These are phyloP conservation scores for Blastobotrys peoriensis DNA, from an alignment of 805 yeast species.

Conservation along the genomic window DNA sequence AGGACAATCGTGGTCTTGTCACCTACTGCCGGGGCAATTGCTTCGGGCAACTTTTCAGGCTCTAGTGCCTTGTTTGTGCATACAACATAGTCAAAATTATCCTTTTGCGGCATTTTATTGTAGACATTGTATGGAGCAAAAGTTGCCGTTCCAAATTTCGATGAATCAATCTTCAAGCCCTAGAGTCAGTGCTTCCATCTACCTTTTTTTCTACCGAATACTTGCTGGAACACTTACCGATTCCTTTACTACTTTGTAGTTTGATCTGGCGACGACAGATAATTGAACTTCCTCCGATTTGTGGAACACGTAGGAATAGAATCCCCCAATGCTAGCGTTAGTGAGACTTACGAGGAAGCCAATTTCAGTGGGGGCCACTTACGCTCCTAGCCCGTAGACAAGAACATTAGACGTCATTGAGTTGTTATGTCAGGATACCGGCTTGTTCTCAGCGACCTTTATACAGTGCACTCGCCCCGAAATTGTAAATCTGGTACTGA, in stretches of 20 bases:
- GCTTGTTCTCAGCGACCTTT: no score
- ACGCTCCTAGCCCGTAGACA: constrained; percentile 13
- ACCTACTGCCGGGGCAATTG: constrained; percentile 20
- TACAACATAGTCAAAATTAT: constrained; percentile 8
- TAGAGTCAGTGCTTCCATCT: no score
- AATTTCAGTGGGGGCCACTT: background rate
- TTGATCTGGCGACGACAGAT: constrained; percentile 16
- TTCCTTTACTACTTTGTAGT: constrained; percentile 13
- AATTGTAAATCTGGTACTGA: no score
- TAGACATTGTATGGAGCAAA: constrained; percentile 10
- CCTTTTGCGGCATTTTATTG: constrained; percentile 3
- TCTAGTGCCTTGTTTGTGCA: constrained; percentile 18
- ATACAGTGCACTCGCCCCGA: no score
- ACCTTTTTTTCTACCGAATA: background rate
- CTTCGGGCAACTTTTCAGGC: constrained; percentile 27
- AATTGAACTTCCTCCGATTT: constrained; percentile 7
- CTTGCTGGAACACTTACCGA: constrained; percentile 3
- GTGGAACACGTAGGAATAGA: constrained; percentile 10
- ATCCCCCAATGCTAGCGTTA: constrained; percentile 14
- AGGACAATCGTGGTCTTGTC: constrained; percentile 12
- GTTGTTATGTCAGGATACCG: background rate
- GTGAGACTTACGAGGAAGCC: background rate
- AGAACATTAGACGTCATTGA: constrained; percentile 3
- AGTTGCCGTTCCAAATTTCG: constrained; percentile 6
- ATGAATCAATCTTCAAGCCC: constrained; percentile 12